Percentiles rank a stretch among this genome's conserved stretches.
phyloP scores from a whole-genome alignment of 306 rosid species.

The Echinosophora koreensis region DNA sequence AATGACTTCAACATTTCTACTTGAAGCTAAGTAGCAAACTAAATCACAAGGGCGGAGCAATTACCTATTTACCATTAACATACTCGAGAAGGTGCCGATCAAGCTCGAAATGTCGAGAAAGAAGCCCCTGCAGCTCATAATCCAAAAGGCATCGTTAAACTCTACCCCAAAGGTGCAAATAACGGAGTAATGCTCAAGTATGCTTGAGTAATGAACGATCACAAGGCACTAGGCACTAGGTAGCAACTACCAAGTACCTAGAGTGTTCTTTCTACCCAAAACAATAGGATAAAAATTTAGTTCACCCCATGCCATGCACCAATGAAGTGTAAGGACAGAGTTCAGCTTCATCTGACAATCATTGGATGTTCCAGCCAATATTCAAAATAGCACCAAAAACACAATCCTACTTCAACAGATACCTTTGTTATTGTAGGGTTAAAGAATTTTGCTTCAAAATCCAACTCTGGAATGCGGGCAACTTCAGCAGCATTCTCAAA shows the following conservation, averaged over 20 bases:
- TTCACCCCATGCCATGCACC: neutral
- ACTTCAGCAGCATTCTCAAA: slow-evolving; percentile 83
- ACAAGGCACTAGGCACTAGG: neutral
- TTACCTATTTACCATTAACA: slow-evolving; percentile 66
- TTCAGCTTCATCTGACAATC: slow-evolving; percentile 9
- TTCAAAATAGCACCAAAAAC: slow-evolving; percentile 35
- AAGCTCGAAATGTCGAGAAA: slow-evolving; percentile 79
- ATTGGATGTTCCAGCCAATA: neutral
- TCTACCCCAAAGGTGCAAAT: neutral
- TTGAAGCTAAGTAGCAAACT: slow-evolving; percentile 2
- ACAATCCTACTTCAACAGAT: neutral
- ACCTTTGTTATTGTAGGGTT: slow-evolving; percentile 77
- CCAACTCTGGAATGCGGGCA: slow-evolving; percentile 79
- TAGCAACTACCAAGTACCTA: neutral
- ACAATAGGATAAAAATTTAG: slow-evolving; percentile 10
- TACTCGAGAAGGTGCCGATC: slow-evolving; percentile 87
- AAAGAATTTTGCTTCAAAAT: slow-evolving; percentile 63
- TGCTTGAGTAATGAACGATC: slow-evolving; percentile 10
- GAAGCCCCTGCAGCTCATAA: slow-evolving; percentile 70
- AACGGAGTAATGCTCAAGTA: slow-evolving; percentile 34
- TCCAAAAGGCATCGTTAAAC: slow-evolving; percentile 13
- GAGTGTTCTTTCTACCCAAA: neutral
- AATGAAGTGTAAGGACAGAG: slow-evolving; percentile 13
- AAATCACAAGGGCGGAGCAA: slow-evolving; percentile 23
- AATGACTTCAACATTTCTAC: slow-evolving; percentile 20